Percentiles rank a stretch among this genome's conserved stretches.
These are phyloP conservation scores for Cicer yamashitae DNA, from an alignment of 306 rosid genomes.

Conservation along the genomic window DNA sequence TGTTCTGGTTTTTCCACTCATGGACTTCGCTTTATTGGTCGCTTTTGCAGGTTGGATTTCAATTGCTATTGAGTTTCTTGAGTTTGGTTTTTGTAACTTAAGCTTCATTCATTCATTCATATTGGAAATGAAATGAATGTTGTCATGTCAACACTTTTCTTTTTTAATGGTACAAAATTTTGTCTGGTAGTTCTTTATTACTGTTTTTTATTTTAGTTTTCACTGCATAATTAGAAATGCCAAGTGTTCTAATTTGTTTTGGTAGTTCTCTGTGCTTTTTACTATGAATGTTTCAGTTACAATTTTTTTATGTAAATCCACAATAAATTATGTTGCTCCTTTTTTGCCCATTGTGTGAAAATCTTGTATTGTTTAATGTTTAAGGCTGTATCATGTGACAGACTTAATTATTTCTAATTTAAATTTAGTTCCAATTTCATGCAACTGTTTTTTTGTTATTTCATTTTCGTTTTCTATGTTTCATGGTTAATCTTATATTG, in stretches of 20 bases:
- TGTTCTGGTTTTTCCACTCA: conserved; percentile 90
- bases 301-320: not conserved
- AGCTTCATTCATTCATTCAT: too few species aligned
- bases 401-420: conserved; percentile 14
- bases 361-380: not conserved
- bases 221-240: conserved; percentile 10
- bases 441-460: not conserved
- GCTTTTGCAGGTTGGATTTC: conserved; percentile 65
- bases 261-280: conserved; percentile 24
- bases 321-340: not conserved
- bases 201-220: not conserved
- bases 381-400: conserved; percentile 1
- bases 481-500: not conserved
- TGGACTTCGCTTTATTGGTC: conserved; percentile 69
- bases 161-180: conserved; percentile 2
- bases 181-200: not conserved
- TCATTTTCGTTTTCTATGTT: not conserved
- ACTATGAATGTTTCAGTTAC: not conserved
- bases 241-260: not conserved
- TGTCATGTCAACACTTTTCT: not conserved
- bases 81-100: too few species aligned
- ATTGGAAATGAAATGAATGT: too few species aligned
- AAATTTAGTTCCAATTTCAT: not conserved
- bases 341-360: conserved; percentile 1
- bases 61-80: too few species aligned